phyloP scores from a whole-genome alignment of 805 yeast genomes.

The Yarrowia sp. region DNA sequence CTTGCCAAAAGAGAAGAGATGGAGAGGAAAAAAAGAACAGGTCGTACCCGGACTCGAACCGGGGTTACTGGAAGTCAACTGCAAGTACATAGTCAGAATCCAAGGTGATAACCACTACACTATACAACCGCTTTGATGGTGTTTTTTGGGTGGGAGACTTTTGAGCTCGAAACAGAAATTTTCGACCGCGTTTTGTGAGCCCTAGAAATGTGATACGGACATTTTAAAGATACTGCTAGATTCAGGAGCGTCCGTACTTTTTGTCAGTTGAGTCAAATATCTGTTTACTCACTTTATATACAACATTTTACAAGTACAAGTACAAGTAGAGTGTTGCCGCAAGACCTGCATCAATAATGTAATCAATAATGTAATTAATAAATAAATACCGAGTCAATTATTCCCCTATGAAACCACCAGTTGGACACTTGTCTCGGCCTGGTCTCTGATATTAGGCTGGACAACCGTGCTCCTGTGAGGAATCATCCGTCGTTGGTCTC shows the following conservation, averaged over 20 bases:
- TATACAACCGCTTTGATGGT: background rate
- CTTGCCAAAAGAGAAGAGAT: no score
- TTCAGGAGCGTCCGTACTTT: no score
- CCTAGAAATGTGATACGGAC: background rate
- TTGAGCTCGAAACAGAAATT: background rate
- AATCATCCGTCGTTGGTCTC: background rate
- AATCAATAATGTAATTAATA: no score
- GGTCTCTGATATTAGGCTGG: background rate
- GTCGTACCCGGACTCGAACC: conserved; percentile 22
- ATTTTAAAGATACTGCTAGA: no score
- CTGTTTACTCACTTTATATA: no score
- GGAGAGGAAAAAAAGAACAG: background rate
- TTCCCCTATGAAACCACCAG: background rate
- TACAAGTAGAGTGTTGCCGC: no score
- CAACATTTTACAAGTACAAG: no score
- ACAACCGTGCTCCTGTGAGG: background rate
- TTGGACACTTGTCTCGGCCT: background rate
- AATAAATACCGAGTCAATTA: no score
- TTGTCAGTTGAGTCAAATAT: no score
- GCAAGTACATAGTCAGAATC: conserved; percentile 16
- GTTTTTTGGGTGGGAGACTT: background rate
- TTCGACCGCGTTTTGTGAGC: background rate
- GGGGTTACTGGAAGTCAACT: conserved; percentile 20
- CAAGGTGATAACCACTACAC: conserved; percentile 18
- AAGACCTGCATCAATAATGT: no score